These are phyloP conservation scores for Tillandsia leiboldiana DNA, from an alignment of 176 grass and related monocot species.

Conservation along the genomic window DNA sequence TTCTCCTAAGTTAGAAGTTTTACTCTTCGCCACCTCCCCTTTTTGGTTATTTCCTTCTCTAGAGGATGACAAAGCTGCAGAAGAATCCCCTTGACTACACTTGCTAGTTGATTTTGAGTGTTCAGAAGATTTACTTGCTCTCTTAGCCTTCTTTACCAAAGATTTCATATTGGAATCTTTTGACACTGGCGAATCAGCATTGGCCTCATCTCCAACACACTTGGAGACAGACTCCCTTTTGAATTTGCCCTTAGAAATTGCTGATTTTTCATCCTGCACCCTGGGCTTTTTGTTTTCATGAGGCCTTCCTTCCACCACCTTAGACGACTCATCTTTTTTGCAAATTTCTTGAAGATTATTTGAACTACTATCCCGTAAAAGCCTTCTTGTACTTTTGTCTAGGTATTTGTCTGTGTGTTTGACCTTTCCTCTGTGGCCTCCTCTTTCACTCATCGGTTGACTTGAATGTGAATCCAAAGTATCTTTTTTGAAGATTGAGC, in stretches of 20 bases:
- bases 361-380: background rate
- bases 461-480: conserved; percentile 9
- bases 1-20: conserved; percentile 12
- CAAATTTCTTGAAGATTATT: background rate
- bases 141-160: conserved; percentile 25
- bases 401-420: conserved; percentile 15
- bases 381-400: conserved; percentile 18
- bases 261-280: conserved; percentile 20
- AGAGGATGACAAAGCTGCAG: background rate
- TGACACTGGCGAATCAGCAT: conserved; percentile 12
- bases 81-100: conserved; percentile 1
- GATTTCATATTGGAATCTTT: conserved; percentile 29
- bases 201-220: conserved; percentile 17
- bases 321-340: background rate
- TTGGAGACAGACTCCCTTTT: conserved; percentile 10
- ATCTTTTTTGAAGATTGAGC: conserved; percentile 41
- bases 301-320: conserved; percentile 12
- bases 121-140: conserved; percentile 37
- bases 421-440: conserved; percentile 16
- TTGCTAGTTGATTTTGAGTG: conserved; percentile 22
- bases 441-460: conserved; percentile 27
- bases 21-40: conserved; percentile 25
- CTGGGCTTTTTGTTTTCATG: conserved; percentile 14
- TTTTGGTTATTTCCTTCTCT: conserved; percentile 23
- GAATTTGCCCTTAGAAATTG: conserved; percentile 16